Percentiles rank a stretch among this genome's conserved stretches.
phyloP scores from a whole-genome alignment of 2,329 filamentous ascomycete genomes.

The Grosmannia penicillata region DNA sequence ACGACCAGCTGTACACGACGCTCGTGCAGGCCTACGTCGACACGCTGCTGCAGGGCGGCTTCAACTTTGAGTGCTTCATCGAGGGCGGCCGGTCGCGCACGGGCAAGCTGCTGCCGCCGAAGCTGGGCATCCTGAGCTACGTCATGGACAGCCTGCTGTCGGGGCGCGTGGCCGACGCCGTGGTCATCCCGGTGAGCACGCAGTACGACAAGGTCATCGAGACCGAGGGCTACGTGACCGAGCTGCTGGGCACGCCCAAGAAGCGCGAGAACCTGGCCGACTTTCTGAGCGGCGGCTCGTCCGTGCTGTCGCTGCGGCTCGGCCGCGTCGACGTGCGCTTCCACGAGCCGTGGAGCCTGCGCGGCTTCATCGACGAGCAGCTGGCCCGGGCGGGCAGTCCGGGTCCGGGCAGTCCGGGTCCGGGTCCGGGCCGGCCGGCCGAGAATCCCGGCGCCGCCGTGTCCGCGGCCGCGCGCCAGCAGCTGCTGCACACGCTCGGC shows the following conservation, averaged over 20 bases:
- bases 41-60: slow-evolving; percentile 75
- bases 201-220: slow-evolving; percentile 99
- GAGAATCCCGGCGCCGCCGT: slow-evolving; percentile 13
- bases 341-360: slow-evolving; percentile 87
- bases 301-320: slow-evolving; percentile 73
- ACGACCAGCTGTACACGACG: slow-evolving; percentile 78
- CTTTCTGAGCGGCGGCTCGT: slow-evolving; percentile 73
- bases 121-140: slow-evolving; percentile 89
- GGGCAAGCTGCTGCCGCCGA: slow-evolving; percentile 83
- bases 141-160: slow-evolving; percentile 81
- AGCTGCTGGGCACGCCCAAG: slow-evolving; percentile 86
- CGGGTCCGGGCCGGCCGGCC: slow-evolving; percentile 21
- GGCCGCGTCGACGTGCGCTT: slow-evolving; percentile 92
- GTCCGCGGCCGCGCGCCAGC: slow-evolving; percentile 44
- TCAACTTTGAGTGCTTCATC: slow-evolving; percentile 95
- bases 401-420: slow-evolving; percentile 3
- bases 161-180: slow-evolving; percentile 74
- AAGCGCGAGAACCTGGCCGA: slow-evolving; percentile 86
- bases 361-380: slow-evolving; percentile 68
- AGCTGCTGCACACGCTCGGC: slow-evolving; percentile 70
- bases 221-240: slow-evolving; percentile 90
- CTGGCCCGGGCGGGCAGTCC: slow-evolving; percentile 39
- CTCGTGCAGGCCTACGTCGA: slow-evolving; percentile 96
- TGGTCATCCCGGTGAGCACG: slow-evolving; percentile 90
- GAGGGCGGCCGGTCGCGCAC: slow-evolving; percentile 88